Evolutionary conservation across 2,329 filamentous ascomycete genomes (phyloP), one percentile per base, ranked within the genome.

Genomic region (Ascochyta lentis): DNA sequence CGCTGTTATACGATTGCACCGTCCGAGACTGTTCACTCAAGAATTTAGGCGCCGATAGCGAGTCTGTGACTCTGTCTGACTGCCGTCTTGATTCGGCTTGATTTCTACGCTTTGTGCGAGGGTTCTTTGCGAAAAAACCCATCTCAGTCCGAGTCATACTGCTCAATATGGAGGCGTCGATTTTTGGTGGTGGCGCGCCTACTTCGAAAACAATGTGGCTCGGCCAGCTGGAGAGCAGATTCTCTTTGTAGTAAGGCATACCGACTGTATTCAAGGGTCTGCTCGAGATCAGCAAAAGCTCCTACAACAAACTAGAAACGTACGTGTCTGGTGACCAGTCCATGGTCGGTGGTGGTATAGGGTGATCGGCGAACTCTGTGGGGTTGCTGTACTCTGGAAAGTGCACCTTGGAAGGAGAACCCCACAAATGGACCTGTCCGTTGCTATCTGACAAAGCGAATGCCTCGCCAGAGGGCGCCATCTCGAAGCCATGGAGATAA

Each of bases 241-340:
- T 82, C 59, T 98, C 94, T 59, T 93, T 86, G 74, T 99, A 99
- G 74, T 93, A 96, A 1, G 95, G 94, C 84, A 99, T 89, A 10
- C 95, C 96, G 47, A 98, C 82, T 31, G 87, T 85, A 75, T 89
- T 98, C 38, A 99, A 73, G 0, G 95, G 92, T 5, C 88, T 91
- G 24, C 22, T 29, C 4, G 23, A 6, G 2, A 35, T 64, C n/a
- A 67, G 63, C 46, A 46, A 46, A 35, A 12, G 3, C 8, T 15
- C 7, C 9, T 7, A 13, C 13, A 13, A 26, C 22, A 3, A 3
- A 1, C 24, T 7, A n/a, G 3, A 23, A 6, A 65, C 86, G 79
- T 74, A 90, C 82, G 86, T 87, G 39, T 96, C 89, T 19, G 81
- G 74, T 29, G 84, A 86, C 86, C 90, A 92, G 54, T 91, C 89